Evolutionary conservation across 2,329 filamentous ascomycete species (phyloP), one percentile per base, ranked within the genome.

Genomic region (Colletotrichum sp.): DNA sequence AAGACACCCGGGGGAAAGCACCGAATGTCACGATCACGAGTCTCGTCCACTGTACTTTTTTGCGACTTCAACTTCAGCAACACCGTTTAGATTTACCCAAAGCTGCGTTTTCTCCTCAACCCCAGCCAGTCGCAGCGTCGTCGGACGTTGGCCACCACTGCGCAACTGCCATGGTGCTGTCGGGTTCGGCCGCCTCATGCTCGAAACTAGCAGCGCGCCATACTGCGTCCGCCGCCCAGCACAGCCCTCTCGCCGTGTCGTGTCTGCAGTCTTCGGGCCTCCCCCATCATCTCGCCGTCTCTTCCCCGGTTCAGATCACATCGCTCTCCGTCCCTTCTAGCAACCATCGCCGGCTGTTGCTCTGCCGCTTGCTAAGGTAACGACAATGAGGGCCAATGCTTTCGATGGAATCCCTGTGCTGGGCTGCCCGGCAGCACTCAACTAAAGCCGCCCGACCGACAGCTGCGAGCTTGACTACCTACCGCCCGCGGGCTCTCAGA

Each of bases 251-350:
- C 38, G 64, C 67, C 64, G 64, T 65, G 56, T 75, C 73, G 64
- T 65, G 56, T 75, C 73, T 75, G 73, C 73, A 75, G 62, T 48
- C 73, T 75, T 75, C 73, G 73, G 73, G 73, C 73, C 73, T 64
- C 21, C 60, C 55, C 43, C 43, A 52, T 52, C 66, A 13, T 56
- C 34, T 38, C 32, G 38, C 32, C 61, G 52, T 34, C 43, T 52
- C 28, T 55, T 21, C 13, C 70, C 43, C 38, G 65, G 48, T 24
- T 28, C 16, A 32, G 56, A 62, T 48, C 21, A 21, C 43, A 52
- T 52, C 43, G 43, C n/a, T 61, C 28, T 43, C 21, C 58, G n/a
- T 21, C 26, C 28, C 58, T 60, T 68, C 28, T 61, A 56, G 28
- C 67, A 71, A 10, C 21, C 48, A 58, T 30, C 28, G 61, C 36